Conservation (phyloP, 306 rosid genomes). For the Betula pendula region DNA sequence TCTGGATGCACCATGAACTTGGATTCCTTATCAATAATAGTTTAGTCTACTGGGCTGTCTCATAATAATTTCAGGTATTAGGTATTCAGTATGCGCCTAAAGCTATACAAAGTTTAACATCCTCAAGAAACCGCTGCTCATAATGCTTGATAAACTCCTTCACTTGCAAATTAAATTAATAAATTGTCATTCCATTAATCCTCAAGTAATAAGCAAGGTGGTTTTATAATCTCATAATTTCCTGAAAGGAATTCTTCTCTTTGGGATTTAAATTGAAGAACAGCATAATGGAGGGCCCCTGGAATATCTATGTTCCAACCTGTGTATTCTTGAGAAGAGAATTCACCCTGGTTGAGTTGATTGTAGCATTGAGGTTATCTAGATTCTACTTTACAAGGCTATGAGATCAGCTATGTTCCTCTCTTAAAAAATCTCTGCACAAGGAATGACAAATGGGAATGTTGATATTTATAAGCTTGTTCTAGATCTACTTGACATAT, state of each 20-base stretch:
- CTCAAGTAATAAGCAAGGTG: neutral
- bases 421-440: neutral
- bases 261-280: neutral
- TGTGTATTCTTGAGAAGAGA: neutral
- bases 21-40: neutral
- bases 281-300: neutral
- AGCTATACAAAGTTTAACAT: neutral
- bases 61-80: neutral
- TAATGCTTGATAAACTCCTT: neutral
- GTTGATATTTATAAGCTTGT: neutral
- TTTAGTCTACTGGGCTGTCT: neutral
- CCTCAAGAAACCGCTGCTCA: neutral
- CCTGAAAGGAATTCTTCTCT: neutral
- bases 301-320: neutral
- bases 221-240: neutral
- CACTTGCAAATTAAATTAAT: neutral
- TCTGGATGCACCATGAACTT: slow-evolving; percentile 4
- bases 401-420: neutral
- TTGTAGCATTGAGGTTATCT: neutral
- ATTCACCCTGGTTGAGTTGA: neutral
- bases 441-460: neutral
- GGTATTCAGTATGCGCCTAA: neutral
- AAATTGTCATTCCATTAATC: neutral
- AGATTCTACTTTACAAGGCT: neutral
- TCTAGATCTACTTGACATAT: neutral